Evolutionary conservation across 208 protist genomes (phyloP), one percentile per base, ranked within the genome.

Genomic region (Acanthamoeba sp.): DNA sequence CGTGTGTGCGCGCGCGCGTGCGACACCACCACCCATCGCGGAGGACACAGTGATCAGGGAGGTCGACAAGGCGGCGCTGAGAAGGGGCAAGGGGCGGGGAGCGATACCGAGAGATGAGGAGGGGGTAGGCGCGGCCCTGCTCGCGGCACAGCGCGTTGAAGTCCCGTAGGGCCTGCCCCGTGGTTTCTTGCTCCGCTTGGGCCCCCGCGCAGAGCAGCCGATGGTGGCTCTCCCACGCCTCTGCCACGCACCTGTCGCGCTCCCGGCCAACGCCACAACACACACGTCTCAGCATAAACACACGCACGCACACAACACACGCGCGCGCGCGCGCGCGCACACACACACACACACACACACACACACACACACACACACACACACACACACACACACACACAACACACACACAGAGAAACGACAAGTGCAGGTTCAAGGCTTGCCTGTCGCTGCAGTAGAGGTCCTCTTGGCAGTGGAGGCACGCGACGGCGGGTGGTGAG

Each of bases 71-170:
- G 55, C 55, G 59, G n/a, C 27, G 9, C 32, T 48, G 27, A 48
- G 29, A 9, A 38, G 84, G 55, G 32, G 22, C 14, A 66, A 29
- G 22, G 4, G 1, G 1, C n/a, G n/a, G n/a, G n/a, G n/a, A n/a
- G n/a, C n/a, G n/a, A 3, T 89, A 89, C 80, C 84, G 50, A 3
- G 84, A 40, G 50, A 91, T 66, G 22, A 91, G 50, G 59, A 91
- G 32, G 20, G 84, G 84, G 5, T 91, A 91, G 50, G 84, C 84
- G n/a, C 84, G 84, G 38, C 52, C 3, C 32, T 91, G 50, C 12
- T 91, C 55, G 42, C 34, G 20, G 50, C 50, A 69, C 18, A 91
- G 36, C 22, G 34, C 45, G 40, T 91, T 62, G 50, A 91, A 69
- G 36, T 91, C 55, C 14, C 3, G 16, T 0, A 91, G 32, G 32